Base-by-base conservation (phyloP, 2,329 filamentous ascomycete genomes). In the Sporothrix humicola region DNA sequence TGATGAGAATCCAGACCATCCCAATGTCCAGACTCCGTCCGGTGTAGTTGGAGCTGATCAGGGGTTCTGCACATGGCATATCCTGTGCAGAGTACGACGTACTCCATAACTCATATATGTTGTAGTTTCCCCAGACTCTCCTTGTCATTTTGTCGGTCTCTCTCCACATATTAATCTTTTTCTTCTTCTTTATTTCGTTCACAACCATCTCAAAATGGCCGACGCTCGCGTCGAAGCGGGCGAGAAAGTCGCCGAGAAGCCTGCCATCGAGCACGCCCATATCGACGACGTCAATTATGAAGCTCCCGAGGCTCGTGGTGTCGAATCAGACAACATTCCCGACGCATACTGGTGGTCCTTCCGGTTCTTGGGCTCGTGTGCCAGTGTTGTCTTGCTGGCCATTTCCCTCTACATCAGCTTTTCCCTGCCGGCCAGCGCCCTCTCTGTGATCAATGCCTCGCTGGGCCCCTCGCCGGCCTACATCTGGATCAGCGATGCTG, bases 401-500 rank as follows among this genome's bases (percentile, higher is more conserved):
- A 12, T 37, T 1, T 69, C 72, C 7, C 69, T 75, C 0, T 75
- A 69, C 54, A n/a, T 73, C 44, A 63, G 52, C 54, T 72, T 72
- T 9, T 54, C 26, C n/a, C n/a, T 74, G 15, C 73, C 73, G 10
- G 71, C 73, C 31, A 70, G 63, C 44, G 71, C 71, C 17, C 44
- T 74, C 20, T 71, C 66, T 20, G 73, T 74, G 20, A 74, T 74
- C 73, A 74, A 74, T 48, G 59, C 10, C 71, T 75, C 63, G 13
- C 26, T 37, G 2, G 71, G 74, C 44, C 37, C 48, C 52, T 65
- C 61, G 8, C 52, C 74, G 7, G n/a, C 69, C 1, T 75, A 73
- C 61, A 75, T 75, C 42, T 75, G 72, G 72, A 75, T 75, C 72
- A 75, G 68, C 69, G 56, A 73, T 63, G 74, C 74, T 26, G 52